These are phyloP conservation scores for Penicillium sp. DNA, from an alignment of 2,329 filamentous ascomycete species.

Conservation along the genomic window DNA sequence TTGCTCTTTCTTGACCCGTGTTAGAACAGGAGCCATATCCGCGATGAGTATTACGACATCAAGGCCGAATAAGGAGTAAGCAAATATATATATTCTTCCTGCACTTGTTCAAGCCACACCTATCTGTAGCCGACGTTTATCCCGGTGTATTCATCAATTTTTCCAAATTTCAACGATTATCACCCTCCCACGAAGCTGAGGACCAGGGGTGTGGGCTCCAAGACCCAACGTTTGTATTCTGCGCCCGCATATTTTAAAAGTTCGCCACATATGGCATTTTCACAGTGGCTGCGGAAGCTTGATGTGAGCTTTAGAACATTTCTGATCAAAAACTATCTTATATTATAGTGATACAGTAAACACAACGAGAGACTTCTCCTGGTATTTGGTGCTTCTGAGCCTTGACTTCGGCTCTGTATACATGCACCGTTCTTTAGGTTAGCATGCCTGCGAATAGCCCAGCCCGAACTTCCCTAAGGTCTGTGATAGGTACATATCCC, in stretches of 20 bases:
- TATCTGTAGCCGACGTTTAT: not conserved
- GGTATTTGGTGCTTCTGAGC: not conserved
- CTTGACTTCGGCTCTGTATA: not conserved
- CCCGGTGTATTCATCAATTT: not conserved
- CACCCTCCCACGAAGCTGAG: not conserved
- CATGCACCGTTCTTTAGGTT: not conserved
- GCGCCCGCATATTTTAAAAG: not conserved
- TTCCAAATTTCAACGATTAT: not conserved
- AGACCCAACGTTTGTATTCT: not conserved
- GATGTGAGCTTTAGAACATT: not conserved
- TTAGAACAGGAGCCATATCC: conserved; percentile 3
- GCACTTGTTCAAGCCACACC: not conserved
- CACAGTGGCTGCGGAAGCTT: not conserved
- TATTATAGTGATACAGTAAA: not conserved
- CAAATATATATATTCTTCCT: not conserved
- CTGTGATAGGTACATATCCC: not conserved
- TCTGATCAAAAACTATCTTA: not conserved
- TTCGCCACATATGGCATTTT: not conserved
- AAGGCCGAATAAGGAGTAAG: not conserved
- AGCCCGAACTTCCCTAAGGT: not conserved
- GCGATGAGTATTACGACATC: not conserved
- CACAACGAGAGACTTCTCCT: not conserved
- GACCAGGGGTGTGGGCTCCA: not conserved
- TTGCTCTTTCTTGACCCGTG: conserved; percentile 12
- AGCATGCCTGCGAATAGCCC: not conserved